These are phyloP conservation scores for Melanogaster broomeanus DNA, from an alignment of 768 basidiomycete genomes.

Conservation along the genomic window DNA sequence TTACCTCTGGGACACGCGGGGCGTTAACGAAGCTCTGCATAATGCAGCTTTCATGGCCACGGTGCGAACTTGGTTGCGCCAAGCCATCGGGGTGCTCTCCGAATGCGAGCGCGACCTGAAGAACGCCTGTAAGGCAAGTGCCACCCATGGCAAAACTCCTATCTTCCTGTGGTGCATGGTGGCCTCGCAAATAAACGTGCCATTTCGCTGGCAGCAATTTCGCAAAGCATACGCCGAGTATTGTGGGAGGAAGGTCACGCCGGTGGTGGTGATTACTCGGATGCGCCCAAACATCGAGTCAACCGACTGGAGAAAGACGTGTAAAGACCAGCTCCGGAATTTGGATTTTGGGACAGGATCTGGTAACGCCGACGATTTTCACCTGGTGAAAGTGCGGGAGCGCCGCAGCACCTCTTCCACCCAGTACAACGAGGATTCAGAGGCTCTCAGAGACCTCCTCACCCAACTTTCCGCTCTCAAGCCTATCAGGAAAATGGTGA, in stretches of 20 bases:
- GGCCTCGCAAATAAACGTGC: conserved; percentile 29
- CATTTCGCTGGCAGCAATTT: conserved; percentile 27
- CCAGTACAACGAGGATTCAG: conserved; percentile 21
- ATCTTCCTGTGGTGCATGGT: conserved; percentile 31
- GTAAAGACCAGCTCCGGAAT: conserved; percentile 13
- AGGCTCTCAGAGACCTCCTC: conserved; percentile 16
- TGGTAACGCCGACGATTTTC: background rate
- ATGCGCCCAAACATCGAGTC: conserved; percentile 19
- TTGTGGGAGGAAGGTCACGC: conserved; percentile 23
- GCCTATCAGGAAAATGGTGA: no score
- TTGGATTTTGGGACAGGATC: conserved; percentile 9
- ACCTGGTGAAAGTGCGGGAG: conserved; percentile 19
- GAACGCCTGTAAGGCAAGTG: conserved; percentile 8
- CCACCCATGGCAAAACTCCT: background rate
- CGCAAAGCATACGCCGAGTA: conserved; percentile 28
- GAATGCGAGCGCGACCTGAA: conserved; percentile 22
- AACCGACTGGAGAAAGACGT: conserved; percentile 19
- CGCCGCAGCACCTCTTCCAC: conserved; percentile 12
- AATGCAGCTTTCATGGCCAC: conserved; percentile 6
- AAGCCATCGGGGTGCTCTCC: background rate
- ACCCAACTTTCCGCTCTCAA: conserved; percentile 11
- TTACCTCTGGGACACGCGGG: conserved; percentile 28
- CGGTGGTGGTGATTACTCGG: conserved; percentile 26
- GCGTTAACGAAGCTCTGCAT: conserved; percentile 23
- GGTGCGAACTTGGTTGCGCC: conserved; percentile 12